Percentiles rank a stretch among this genome's conserved stretches.
phyloP scores from a whole-genome alignment of 331 rosid genomes.

The Saraca asoca region DNA sequence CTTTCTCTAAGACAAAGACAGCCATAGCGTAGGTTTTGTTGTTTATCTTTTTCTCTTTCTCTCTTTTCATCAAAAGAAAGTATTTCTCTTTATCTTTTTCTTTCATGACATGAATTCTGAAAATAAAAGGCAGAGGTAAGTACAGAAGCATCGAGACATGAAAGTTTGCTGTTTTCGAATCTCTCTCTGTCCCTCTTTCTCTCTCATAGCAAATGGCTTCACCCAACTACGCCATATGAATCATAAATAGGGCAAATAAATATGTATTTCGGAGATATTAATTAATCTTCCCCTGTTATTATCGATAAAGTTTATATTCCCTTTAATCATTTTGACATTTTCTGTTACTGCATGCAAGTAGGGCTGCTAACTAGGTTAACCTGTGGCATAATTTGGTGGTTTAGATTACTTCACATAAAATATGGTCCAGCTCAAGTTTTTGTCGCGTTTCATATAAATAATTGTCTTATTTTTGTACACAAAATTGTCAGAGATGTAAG shows the following conservation, averaged over 20 bases:
- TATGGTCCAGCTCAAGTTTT: not conserved
- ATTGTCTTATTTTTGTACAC: constrained; percentile 13
- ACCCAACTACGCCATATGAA: constrained; percentile 46
- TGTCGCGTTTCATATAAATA: constrained; percentile 26
- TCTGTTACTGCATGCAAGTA: constrained; percentile 30
- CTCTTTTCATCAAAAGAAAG: not conserved
- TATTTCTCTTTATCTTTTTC: not conserved
- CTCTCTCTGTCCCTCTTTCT: constrained; percentile 32
- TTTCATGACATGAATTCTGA: constrained; percentile 52
- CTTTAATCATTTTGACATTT: constrained; percentile 16
- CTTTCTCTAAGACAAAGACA: constrained; percentile 46
- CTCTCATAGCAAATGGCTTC: constrained; percentile 41
- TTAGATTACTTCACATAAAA: not conserved
- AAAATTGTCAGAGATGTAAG: not conserved
- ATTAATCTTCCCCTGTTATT: constrained; percentile 24
- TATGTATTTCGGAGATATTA: constrained; percentile 14
- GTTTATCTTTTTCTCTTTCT: not conserved
- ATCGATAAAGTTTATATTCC: not conserved
- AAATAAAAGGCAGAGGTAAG: constrained; percentile 37
- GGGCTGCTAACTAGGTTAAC: constrained; percentile 1
- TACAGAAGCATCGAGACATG: constrained; percentile 49
- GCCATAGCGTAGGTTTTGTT: constrained; percentile 30
- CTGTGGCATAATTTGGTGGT: constrained; percentile 4
- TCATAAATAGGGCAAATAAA: constrained; percentile 42
- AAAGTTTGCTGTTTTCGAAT: constrained; percentile 50